Percentiles rank a stretch among this genome's conserved stretches.
phyloP scores from a whole-genome alignment of 2,329 filamentous ascomycete species.

The Paramyrothecium roridum region DNA sequence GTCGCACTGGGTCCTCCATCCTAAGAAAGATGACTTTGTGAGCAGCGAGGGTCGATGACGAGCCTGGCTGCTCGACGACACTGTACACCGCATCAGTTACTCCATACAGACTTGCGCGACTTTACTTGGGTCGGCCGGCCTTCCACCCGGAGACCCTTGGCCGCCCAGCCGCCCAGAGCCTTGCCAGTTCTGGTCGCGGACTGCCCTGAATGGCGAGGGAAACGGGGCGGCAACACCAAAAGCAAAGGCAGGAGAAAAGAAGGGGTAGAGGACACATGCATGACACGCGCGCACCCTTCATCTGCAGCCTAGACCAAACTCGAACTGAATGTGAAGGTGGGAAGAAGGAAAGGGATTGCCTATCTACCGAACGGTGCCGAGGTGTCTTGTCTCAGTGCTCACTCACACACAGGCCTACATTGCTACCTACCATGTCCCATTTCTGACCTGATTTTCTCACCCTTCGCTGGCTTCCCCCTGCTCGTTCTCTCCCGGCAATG shows the following conservation, averaged over 20 bases:
- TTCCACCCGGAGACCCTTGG: background rate
- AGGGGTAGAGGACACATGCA: background rate
- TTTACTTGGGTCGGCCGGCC: background rate
- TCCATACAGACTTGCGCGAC: background rate
- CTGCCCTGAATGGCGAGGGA: conserved; percentile 2
- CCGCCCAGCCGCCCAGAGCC: background rate
- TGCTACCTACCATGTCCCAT: background rate
- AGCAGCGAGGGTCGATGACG: background rate
- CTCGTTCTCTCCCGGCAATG: background rate
- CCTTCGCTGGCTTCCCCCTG: background rate
- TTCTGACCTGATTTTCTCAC: background rate
- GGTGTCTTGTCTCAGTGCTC: background rate
- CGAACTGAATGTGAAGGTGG: too few species aligned
- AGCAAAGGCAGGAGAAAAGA: background rate
- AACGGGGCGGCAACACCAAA: background rate
- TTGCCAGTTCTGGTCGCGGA: background rate
- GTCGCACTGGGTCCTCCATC: background rate
- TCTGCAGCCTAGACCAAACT: background rate
- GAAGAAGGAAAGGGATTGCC: too few species aligned
- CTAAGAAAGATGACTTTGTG: too few species aligned
- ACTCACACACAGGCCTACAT: background rate
- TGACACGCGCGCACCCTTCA: background rate
- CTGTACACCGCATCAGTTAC: background rate
- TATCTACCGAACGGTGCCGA: too few species aligned
- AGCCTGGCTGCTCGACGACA: background rate